Conservation (phyloP, 768 basidiomycete genomes). For the Pholiota molesta region DNA sequence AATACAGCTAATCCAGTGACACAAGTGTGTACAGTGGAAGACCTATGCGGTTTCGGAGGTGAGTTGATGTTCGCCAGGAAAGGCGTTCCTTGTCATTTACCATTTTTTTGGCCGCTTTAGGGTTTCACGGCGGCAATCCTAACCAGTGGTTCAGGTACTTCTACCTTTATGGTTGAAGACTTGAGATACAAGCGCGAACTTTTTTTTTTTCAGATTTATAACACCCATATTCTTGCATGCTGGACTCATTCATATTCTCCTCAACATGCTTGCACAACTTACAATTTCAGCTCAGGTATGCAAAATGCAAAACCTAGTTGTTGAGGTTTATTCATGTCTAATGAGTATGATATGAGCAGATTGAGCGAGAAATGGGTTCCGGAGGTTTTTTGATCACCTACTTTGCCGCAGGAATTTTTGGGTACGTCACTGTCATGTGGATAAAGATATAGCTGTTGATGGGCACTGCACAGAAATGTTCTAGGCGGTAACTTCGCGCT, state of each 20-base stretch:
- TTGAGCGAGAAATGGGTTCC: conserved; percentile 93
- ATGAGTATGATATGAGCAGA: conserved; percentile 39
- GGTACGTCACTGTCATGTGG: conserved; percentile 45
- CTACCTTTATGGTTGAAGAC: conserved; percentile 9
- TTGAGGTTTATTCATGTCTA: background rate
- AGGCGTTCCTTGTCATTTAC: background rate
- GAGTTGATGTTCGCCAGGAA: conserved; percentile 11
- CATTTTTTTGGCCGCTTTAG: conserved; percentile 18
- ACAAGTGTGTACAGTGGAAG: conserved; percentile 71
- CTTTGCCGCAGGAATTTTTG: conserved; percentile 91
- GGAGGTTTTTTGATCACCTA: conserved; percentile 85
- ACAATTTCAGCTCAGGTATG: conserved; percentile 76
- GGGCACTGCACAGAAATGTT: conserved; percentile 56
- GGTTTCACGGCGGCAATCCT: conserved; percentile 44
- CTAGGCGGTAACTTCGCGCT: conserved; percentile 93
- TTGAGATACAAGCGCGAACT: background rate
- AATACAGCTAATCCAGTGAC: conserved; percentile 82
- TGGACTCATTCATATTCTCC: conserved; percentile 87
- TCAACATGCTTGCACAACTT: conserved; percentile 91
- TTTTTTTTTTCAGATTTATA: conserved; percentile 61
- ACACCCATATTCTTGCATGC: conserved; percentile 92
- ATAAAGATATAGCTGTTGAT: background rate
- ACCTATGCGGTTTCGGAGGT: conserved; percentile 91
- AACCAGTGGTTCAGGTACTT: conserved; percentile 51
- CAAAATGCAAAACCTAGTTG: background rate